Evolutionary conservation across 768 basidiomycete species (phyloP), one percentile per base, ranked within the genome.

Genomic region (Solioccasus polychromus): DNA sequence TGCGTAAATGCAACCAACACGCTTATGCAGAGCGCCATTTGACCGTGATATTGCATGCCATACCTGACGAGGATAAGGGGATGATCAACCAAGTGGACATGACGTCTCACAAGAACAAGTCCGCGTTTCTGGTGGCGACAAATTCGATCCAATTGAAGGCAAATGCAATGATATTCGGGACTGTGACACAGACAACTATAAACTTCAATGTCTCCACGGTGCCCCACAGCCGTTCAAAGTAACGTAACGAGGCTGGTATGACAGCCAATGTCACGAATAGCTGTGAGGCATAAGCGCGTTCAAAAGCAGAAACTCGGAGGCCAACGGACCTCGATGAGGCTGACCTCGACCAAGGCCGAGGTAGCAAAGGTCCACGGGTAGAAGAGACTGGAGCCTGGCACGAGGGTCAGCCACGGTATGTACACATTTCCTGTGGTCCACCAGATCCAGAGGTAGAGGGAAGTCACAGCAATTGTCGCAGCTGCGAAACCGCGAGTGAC

Each of bases 1-100:
- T 99, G 96, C 4, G 94, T 98, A 69, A 97, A 97, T 6, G 94
- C 95, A 44, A 99, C 96, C 28, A 99, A 73, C 50, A 94, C 73
- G 3, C 85, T 86, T 40, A 84, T 85, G 59, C 96, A 91, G 17
- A 99, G 73, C 5, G 91, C 88, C 78, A 88, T 92, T 67, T 93
- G 87, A 34, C 96, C 96, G 58, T 89, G 92, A 62, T 95, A 96
- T 35, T 79, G 74, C 78, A 90, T 86, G 29, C 85, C 90, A 67
- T 87, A 91, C 35, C 95, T 96, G 45, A 44, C 24, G 35, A 56
- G 38, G 25, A 52, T 55, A 40, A 46, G 55, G 31, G 37, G 37
- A n/a, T 37, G 46, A 35, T 44, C 39, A 30, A 45, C 23, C 38
- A 37, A 39, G 42, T 23, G 20, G 39, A 8, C 39, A 50, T 45